These are phyloP conservation scores for Cucurbitaria berberidis DNA, from an alignment of 2,329 filamentous ascomycete species.

Conservation along the genomic window DNA sequence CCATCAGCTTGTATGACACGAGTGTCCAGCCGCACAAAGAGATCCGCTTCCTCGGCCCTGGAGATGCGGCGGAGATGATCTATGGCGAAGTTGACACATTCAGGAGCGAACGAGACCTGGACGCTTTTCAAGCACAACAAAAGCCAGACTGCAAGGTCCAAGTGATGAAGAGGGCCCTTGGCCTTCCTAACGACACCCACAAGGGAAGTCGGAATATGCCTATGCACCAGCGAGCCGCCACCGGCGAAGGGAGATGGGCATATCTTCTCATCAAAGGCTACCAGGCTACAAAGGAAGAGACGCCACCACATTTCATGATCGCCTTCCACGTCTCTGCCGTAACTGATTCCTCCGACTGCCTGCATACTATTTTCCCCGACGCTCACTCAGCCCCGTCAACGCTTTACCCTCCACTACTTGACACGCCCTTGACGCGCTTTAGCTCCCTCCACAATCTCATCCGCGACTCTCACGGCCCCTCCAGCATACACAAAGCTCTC, in stretches of 20 bases:
- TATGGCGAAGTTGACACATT: constrained; percentile 36
- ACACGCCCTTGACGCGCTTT: constrained; percentile 7
- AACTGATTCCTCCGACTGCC: constrained; percentile 13
- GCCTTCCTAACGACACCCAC: neutral
- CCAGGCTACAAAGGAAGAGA: neutral
- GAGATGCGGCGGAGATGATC: constrained; percentile 16
- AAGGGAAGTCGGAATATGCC: neutral
- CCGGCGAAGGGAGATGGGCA: constrained; percentile 23
- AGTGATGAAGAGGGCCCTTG: constrained; percentile 1
- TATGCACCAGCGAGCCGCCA: constrained; percentile 4
- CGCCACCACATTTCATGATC: constrained; percentile 16
- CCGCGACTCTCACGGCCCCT: neutral
- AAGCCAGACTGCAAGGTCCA: neutral
- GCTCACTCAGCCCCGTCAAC: neutral
- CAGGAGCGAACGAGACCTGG: neutral
- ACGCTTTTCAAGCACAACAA: neutral
- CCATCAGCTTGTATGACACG: constrained; percentile 30
- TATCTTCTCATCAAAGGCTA: constrained; percentile 21
- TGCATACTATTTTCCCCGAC: constrained; percentile 16
- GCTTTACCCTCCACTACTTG: neutral
- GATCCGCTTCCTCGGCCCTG: constrained; percentile 24
- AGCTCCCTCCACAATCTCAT: constrained; percentile 14
- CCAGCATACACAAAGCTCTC: constrained; percentile 7
- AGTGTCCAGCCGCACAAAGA: constrained; percentile 21
- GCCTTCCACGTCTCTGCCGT: constrained; percentile 17